phyloP scores from a whole-genome alignment of 1,284 basidiomycete species.

The Cryptococcus sp. region DNA sequence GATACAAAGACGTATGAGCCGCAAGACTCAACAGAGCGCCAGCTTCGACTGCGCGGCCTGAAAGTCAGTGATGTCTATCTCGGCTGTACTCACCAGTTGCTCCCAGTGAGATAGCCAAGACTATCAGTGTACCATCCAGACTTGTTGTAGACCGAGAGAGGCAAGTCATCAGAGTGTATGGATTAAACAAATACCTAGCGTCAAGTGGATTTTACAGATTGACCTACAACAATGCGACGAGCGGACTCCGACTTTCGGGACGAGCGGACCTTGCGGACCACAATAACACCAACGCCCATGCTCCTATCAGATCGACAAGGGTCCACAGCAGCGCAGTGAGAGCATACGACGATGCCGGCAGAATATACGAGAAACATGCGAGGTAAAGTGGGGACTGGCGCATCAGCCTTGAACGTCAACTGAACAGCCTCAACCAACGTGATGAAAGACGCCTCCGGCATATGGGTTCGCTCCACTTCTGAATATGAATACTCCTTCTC shows the following conservation, averaged over 20 bases:
- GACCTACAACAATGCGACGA: too few species aligned
- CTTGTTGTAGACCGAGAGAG: constrained; percentile 74
- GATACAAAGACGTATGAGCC: constrained; percentile 66
- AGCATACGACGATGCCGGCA: constrained; percentile 54
- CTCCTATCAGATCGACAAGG: constrained; percentile 9
- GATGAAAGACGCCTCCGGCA: constrained; percentile 73
- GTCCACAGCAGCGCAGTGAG: constrained; percentile 66
- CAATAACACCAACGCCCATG: constrained; percentile 8
- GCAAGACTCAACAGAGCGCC: constrained; percentile 67
- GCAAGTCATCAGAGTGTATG: constrained; percentile 74
- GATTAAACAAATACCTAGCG: constrained; percentile 77
- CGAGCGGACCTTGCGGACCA: too few species aligned
- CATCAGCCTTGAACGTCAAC: constrained; percentile 7
- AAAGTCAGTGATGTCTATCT: background rate
- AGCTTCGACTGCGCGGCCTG: too few species aligned
- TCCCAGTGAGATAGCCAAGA: constrained; percentile 69
- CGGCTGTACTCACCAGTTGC: constrained; percentile 55
- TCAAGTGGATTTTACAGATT: background rate
- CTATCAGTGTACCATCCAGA: constrained; percentile 67
- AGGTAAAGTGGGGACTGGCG: constrained; percentile 78
- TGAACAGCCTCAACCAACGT: constrained; percentile 55
- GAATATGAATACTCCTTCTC: constrained; percentile 78
- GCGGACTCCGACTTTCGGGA: too few species aligned
- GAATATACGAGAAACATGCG: constrained; percentile 63
- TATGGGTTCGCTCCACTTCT: constrained; percentile 74